These are phyloP conservation scores for Scheffersomyces spartinae DNA, from an alignment of 805 yeast species.

Conservation along the genomic window DNA sequence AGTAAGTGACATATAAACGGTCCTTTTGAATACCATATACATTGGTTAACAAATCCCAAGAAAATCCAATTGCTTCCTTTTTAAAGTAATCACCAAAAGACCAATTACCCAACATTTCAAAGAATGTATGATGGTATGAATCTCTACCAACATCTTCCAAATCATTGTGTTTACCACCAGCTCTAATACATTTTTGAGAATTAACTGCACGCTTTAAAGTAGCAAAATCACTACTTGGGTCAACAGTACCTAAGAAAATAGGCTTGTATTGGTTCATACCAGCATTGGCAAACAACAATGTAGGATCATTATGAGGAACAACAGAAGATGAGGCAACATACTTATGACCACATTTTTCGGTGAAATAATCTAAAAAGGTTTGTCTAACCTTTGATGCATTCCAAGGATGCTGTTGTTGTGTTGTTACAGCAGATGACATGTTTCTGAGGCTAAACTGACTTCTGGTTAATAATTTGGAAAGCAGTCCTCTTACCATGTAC, in stretches of 20 bases:
- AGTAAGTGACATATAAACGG: conserved; percentile 89
- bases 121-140: conserved; percentile 96
- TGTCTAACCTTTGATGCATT: conserved; percentile 52
- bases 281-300: conserved; percentile 92
- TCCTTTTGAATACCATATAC: conserved; percentile 71
- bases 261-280: conserved; percentile 99
- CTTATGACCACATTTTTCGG: conserved; percentile 50
- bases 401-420: conserved; percentile 11
- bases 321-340: conserved; percentile 91
- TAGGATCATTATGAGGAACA: conserved; percentile 96
- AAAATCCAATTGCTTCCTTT: conserved; percentile 76
- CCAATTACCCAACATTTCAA: conserved; percentile 99
- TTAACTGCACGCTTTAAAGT: conserved; percentile 80
- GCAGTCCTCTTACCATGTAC: no score
- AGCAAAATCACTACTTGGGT: conserved; percentile 83
- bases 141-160: conserved; percentile 98
- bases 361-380: conserved; percentile 78
- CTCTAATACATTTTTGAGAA: conserved; percentile 97
- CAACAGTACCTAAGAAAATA: conserved; percentile 93
- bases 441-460: no score
- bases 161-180: conserved; percentile 98
- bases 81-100: conserved; percentile 98
- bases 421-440: conserved; percentile 1
- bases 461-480: no score
- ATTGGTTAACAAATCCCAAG: conserved; percentile 85